Evolutionary conservation across 305 asterid species (phyloP), one percentile per base, ranked within the genome.

Genomic region (Fraxinus nigra): DNA sequence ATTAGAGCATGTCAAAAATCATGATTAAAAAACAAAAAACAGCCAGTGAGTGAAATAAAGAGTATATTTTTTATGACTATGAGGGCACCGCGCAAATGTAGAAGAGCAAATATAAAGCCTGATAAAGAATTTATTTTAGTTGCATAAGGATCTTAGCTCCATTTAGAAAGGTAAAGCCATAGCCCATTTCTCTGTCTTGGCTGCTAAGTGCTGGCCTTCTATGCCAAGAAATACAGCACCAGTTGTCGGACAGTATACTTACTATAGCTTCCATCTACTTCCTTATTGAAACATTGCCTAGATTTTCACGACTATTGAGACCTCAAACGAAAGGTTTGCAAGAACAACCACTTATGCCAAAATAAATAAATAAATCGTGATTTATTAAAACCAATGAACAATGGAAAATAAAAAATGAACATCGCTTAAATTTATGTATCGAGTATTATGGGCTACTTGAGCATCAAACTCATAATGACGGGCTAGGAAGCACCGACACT

Each of bases 1-100:
- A 84, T 80, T 81, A 76, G 40, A 78, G 78, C 70, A 82, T 37
- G 78, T 75, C 61, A 82, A 81, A 65, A 78, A 70, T 30, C 69
- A 77, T 72, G 56, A 69, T 28, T 11, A 30, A 14, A 76, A 77
- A 77, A 16, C 20, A 24, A 8, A 76, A 37, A 13, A 40, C 28
- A 77, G 78, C 46, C 77, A 70, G 76, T 33, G 82, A 43, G 40
- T 14, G 16, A 65, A 51, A 75, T 40, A 56, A 18, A 54, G 72
- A 67, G 46, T 73, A 67, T 78, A 46, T 26, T 81, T 32, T 20
- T 77, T 4, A 56, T 80, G 80, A 30, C 78, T 38, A 78, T 28
- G 32, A 40, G 26, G 78, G 77, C 72, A 35, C 69, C 16, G 69
- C 40, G 70, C 75, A 83, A 76, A 82, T 75, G 59, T 40, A 80